Evolutionary conservation across 257 asterid genomes (phyloP).

Genomic region (Fraxinus pennsylvanica): DNA sequence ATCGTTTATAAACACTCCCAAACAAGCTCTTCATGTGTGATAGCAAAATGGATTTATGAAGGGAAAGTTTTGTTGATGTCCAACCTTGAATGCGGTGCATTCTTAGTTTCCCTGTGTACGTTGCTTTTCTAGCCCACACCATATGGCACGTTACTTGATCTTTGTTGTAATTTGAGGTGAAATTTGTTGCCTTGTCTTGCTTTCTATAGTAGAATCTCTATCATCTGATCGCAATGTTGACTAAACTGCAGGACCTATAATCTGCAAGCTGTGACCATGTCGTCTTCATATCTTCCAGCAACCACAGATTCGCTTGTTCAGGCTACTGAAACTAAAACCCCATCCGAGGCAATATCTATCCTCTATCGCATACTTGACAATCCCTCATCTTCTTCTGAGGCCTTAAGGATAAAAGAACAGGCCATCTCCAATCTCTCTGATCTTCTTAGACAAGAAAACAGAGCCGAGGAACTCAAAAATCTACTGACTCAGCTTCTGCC

Average conservation of each 20-base stretch:
- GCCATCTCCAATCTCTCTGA: conserved; percentile 55
- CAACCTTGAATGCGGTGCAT: neutral
- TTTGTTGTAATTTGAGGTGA: neutral
- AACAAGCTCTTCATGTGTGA: neutral
- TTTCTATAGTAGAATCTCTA: neutral
- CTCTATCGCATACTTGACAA: conserved; percentile 50
- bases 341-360: conserved; percentile 52
- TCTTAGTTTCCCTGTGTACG: neutral
- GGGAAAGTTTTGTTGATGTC: neutral
- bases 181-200: neutral
- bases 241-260: conserved; percentile 30
- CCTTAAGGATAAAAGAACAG: conserved; percentile 54
- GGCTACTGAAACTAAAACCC: conserved; percentile 51
- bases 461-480: conserved; percentile 51
- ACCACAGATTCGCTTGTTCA: conserved; percentile 49
- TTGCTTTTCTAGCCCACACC: neutral
- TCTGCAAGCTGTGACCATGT: conserved; percentile 37
- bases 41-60: neutral
- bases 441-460: conserved; percentile 56
- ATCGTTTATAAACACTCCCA: no score
- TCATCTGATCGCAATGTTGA: neutral
- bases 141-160: neutral
- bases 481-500: conserved; percentile 52
- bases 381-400: conserved; percentile 60
- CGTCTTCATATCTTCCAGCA: conserved; percentile 43